Percentiles rank a stretch among this genome's conserved stretches.
These are phyloP conservation scores for Rhizopus delemar DNA, from an alignment of 371 early-diverging fungal species.

Conservation along the genomic window DNA sequence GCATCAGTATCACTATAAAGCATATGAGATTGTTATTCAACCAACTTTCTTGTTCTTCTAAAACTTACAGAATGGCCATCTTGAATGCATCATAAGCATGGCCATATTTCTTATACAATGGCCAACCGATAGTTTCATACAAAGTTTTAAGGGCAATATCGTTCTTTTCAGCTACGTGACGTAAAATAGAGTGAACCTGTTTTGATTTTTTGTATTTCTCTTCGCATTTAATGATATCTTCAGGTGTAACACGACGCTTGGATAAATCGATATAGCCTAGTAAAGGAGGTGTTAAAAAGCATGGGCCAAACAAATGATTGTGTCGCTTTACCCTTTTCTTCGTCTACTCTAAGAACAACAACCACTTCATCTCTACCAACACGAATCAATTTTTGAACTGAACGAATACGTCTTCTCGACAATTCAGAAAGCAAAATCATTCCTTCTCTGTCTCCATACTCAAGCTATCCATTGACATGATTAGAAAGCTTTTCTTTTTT, in stretches of 20 bases:
- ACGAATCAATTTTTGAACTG: conserved; percentile 96
- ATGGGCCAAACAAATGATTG: neutral
- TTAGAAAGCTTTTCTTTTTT: neutral
- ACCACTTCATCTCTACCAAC: conserved; percentile 97
- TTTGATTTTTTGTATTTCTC: conserved; percentile 97
- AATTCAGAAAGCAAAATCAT: conserved; percentile 98
- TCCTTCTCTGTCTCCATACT: conserved; percentile 93
- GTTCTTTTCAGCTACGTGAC: conserved; percentile 92
- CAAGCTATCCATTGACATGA: conserved; percentile 46
- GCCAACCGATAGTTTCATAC: conserved; percentile 95
- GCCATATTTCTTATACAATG: conserved; percentile 96
- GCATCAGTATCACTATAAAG: conserved; percentile 76
- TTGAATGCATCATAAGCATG: conserved; percentile 98
- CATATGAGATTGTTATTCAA: no score
- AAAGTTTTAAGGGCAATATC: conserved; percentile 81
- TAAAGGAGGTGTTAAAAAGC: neutral
- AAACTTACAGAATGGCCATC: conserved; percentile 80
- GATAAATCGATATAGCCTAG: conserved; percentile 98
- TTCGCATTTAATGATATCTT: conserved; percentile 93
- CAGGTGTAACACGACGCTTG: conserved; percentile 96
- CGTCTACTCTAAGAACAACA: conserved; percentile 97
- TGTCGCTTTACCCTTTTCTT: conserved; percentile 85
- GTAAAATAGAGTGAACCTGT: conserved; percentile 83
- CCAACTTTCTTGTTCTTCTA: neutral
- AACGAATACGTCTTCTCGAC: conserved; percentile 96